These are phyloP conservation scores for Apophysomyces ossiformis DNA, from an alignment of 371 early-diverging fungal genomes.

Conservation along the genomic window DNA sequence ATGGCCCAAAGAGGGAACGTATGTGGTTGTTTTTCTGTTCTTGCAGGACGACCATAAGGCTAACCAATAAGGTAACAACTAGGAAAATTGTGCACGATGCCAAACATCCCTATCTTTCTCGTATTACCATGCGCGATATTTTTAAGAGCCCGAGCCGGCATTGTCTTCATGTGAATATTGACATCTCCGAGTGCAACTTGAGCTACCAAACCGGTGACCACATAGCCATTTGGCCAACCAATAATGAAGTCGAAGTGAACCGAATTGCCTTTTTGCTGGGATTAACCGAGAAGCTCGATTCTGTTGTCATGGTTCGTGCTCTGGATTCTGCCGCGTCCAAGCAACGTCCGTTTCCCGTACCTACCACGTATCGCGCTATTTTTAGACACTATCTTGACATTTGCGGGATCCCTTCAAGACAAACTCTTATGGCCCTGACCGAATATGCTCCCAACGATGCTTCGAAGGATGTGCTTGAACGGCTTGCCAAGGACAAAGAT, in stretches of 20 bases:
- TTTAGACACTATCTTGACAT: slow-evolving; percentile 94
- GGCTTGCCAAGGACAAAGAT: slow-evolving; percentile 75
- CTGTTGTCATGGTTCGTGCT: slow-evolving; percentile 63
- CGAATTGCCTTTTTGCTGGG: slow-evolving; percentile 69
- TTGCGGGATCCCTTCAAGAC: slow-evolving; percentile 68
- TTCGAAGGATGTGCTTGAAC: slow-evolving; percentile 55
- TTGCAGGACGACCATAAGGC: not conserved
- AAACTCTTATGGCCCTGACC: slow-evolving; percentile 59
- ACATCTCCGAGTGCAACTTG: slow-evolving; percentile 79
- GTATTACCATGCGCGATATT: slow-evolving; percentile 68
- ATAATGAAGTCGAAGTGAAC: slow-evolving; percentile 77
- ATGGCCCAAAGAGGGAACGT: slow-evolving; percentile 39
- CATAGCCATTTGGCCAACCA: slow-evolving; percentile 90
- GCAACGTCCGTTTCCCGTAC: slow-evolving; percentile 84
- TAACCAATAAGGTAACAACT: not conserved
- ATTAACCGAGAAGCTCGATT: slow-evolving; percentile 68
- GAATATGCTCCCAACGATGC: slow-evolving; percentile 67
- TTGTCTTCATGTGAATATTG: slow-evolving; percentile 93
- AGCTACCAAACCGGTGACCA: slow-evolving; percentile 95
- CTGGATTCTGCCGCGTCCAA: slow-evolving; percentile 73
- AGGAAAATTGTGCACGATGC: slow-evolving; percentile 66
- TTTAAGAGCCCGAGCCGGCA: slow-evolving; percentile 75
- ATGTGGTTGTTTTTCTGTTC: slow-evolving; percentile 24
- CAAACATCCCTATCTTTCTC: slow-evolving; percentile 82
- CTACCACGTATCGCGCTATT: slow-evolving; percentile 84